A percentile compares a stretch with the other conserved stretches of the same genome.
Conservation (phyloP, 2,329 filamentous ascomycete species). For the Trichoderma gracile region DNA sequence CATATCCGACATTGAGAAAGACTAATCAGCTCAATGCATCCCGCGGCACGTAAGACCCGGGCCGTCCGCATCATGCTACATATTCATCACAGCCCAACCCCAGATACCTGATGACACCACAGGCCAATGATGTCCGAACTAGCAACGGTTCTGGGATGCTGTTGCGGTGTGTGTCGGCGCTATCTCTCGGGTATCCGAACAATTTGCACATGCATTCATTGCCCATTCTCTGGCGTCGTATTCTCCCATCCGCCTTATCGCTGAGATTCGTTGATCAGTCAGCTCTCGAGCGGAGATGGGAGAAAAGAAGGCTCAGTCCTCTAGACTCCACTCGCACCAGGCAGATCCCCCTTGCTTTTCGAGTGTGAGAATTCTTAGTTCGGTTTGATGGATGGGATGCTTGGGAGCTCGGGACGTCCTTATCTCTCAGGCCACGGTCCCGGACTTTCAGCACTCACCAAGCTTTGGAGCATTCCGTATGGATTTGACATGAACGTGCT, state of each 20-base stretch:
- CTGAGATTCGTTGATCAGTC: constrained; percentile 14
- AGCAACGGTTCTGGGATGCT: not conserved
- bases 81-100: too few species aligned
- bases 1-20: too few species aligned
- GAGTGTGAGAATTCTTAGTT: too few species aligned
- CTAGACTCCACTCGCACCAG: too few species aligned
- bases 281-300: not conserved
- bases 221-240: not conserved
- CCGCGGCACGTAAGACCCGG: not conserved
- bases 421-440: too few species aligned
- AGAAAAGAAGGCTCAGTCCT: not conserved
- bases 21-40: not conserved
- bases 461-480: too few species aligned
- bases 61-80: not conserved
- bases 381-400: too few species aligned
- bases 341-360: too few species aligned
- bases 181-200: not conserved
- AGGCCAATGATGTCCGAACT: not conserved
- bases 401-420: too few species aligned
- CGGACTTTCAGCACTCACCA: too few species aligned
- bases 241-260: constrained; percentile 8
- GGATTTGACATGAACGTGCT: too few species aligned
- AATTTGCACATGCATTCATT: not conserved
- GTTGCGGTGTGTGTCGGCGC: constrained; percentile 6
- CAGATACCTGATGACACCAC: not conserved